Conservation (phyloP, 306 rosid species). For the Medicago arabica region DNA sequence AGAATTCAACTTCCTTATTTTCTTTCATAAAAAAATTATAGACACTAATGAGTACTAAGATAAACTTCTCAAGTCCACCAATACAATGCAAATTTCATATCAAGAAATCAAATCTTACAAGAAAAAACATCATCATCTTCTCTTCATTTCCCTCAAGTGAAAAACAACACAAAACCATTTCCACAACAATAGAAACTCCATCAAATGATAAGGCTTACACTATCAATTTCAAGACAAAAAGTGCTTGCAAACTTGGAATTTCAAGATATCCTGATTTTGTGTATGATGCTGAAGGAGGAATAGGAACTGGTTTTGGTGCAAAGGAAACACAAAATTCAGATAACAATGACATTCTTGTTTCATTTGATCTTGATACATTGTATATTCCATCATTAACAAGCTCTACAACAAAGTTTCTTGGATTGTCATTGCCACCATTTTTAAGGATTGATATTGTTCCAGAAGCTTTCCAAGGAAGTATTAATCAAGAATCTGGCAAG, state of each 20-base stretch:
- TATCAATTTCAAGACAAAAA: constrained; percentile 67
- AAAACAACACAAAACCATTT: constrained; percentile 38
- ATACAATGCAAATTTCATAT: constrained; percentile 52
- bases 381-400: constrained; percentile 79
- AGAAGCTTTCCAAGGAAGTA: constrained; percentile 63
- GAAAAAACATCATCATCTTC: constrained; percentile 48
- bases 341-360: constrained; percentile 54
- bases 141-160: constrained; percentile 53
- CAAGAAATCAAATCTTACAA: constrained; percentile 44
- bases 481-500: constrained; percentile 75
- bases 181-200: constrained; percentile 37
- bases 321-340: constrained; percentile 32
- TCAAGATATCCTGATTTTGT: constrained; percentile 83
- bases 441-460: constrained; percentile 81
- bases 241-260: constrained; percentile 80
- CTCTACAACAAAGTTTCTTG: constrained; percentile 80
- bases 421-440: constrained; percentile 88
- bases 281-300: constrained; percentile 84
- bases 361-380: constrained; percentile 70
- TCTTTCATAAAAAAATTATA: constrained; percentile 22
- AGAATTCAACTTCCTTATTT: constrained; percentile 24
- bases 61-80: constrained; percentile 58
- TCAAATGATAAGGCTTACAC: constrained; percentile 43
- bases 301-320: constrained; percentile 64
- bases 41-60: constrained; percentile 60